Percentiles rank a stretch among this genome's conserved stretches.
Conservation (phyloP, 805 yeast genomes). For the Helenozyma rhizophorensis region DNA sequence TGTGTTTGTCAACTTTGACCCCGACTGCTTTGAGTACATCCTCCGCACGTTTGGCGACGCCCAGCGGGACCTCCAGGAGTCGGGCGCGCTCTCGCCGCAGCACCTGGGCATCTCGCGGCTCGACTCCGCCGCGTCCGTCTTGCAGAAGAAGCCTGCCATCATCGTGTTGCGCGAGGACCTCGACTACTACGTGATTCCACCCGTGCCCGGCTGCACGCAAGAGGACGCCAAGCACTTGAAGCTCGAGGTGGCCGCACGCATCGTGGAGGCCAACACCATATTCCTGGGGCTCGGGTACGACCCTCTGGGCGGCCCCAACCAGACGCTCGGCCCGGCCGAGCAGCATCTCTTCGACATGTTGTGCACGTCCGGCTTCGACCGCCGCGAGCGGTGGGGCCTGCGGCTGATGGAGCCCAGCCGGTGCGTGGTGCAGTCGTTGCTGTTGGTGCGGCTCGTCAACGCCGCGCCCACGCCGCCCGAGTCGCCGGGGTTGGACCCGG, state of each 20-base stretch:
- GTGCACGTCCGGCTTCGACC: slow-evolving; percentile 77
- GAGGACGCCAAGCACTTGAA: slow-evolving; percentile 68
- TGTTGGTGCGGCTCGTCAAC: slow-evolving; percentile 57
- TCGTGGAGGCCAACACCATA: slow-evolving; percentile 54
- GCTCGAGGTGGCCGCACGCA: slow-evolving; percentile 63
- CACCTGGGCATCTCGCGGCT: slow-evolving; percentile 16
- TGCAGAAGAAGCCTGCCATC: slow-evolving; percentile 80
- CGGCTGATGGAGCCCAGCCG: slow-evolving; percentile 83
- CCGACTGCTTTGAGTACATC: slow-evolving; percentile 81
- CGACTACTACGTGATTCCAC: slow-evolving; percentile 89
- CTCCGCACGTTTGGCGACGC: slow-evolving; percentile 68
- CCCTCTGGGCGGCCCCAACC: slow-evolving; percentile 24
- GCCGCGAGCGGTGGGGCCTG: slow-evolving; percentile 77
- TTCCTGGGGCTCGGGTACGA: slow-evolving; percentile 77
- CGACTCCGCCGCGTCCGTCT: slow-evolving; percentile 51
- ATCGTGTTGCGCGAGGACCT: slow-evolving; percentile 91
- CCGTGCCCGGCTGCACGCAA: slow-evolving; percentile 48
- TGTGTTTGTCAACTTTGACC: slow-evolving; percentile 82
- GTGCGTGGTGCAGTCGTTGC: slow-evolving; percentile 81
- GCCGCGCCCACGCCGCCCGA: slow-evolving; percentile 36
- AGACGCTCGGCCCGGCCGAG: slow-evolving; percentile 79
- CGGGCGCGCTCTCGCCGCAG: slow-evolving; percentile 30
- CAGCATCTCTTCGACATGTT: slow-evolving; percentile 93
- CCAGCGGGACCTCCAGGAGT: slow-evolving; percentile 46
- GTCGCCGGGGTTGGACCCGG: slow-evolving; percentile 42